Evolutionary conservation across 202 grass and related monocot species (phyloP).

Genomic region (Miscanthus sacchariflorus): DNA sequence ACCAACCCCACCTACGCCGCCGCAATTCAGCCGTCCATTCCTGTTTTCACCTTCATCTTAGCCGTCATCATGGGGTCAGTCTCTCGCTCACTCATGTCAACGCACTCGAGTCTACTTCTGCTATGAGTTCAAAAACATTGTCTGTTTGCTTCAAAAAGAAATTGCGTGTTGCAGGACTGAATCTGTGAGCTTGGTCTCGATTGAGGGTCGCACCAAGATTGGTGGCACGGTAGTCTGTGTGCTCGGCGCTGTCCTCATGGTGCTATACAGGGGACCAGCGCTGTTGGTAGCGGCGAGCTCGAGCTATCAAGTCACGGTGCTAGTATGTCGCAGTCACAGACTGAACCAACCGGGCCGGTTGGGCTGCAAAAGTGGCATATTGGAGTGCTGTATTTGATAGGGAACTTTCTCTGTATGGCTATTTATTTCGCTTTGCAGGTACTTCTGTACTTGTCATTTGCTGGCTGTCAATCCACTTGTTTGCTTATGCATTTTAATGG

Average conservation of each 20-base stretch:
- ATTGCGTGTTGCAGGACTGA: conserved; percentile 57
- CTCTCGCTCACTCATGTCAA: neutral
- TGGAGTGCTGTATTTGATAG: conserved; percentile 84
- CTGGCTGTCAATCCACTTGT: neutral
- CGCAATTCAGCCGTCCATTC: conserved; percentile 84
- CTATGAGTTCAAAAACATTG: neutral
- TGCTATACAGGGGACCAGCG: conserved; percentile 76
- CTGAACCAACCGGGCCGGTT: conserved; percentile 47
- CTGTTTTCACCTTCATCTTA: conserved; percentile 89
- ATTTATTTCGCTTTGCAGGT: conserved; percentile 81
- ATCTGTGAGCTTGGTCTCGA: conserved; percentile 60
- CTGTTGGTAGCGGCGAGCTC: conserved; percentile 52
- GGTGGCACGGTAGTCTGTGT: conserved; percentile 78
- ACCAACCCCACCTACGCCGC: conserved; percentile 85
- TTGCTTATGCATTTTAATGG: neutral
- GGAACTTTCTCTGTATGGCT: conserved; percentile 89
- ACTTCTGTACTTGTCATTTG: conserved; percentile 41
- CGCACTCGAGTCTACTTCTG: conserved; percentile 21
- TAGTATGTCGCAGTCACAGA: conserved; percentile 44
- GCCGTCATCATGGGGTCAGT: conserved; percentile 73
- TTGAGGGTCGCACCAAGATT: conserved; percentile 71
- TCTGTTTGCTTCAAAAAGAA: neutral
- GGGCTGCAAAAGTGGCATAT: conserved; percentile 78
- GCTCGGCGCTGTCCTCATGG: conserved; percentile 75
- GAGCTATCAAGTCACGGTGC: conserved; percentile 28